Evolutionary conservation across 2,329 filamentous ascomycete species (phyloP).

Genomic region (Diaporthe sp.): DNA sequence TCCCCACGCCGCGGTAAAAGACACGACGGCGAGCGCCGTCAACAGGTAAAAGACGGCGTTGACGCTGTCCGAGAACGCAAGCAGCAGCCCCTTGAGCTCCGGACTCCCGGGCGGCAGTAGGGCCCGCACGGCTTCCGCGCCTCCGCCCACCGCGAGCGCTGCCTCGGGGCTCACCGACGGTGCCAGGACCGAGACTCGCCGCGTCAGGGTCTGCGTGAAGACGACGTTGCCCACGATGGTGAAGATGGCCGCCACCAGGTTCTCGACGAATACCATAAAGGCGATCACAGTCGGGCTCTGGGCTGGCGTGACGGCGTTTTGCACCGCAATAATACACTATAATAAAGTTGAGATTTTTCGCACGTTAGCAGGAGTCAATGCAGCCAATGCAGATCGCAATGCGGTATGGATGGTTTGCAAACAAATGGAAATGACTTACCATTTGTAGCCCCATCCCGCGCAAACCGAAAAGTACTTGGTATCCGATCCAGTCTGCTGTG

Average conservation of each 20-base stretch:
- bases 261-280: constrained; percentile 71
- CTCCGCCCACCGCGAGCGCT: constrained; percentile 12
- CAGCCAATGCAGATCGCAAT: neutral
- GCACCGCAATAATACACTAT: constrained; percentile 57
- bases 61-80: constrained; percentile 31
- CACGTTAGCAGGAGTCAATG: neutral
- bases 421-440: neutral
- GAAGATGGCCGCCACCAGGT: constrained; percentile 73
- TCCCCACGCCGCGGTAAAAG: constrained; percentile 2
- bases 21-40: neutral
- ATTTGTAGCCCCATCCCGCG: constrained; percentile 62
- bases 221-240: constrained; percentile 52
- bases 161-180: constrained; percentile 20
- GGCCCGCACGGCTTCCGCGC: neutral
- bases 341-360: constrained; percentile 6
- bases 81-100: constrained; percentile 19
- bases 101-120: constrained; percentile 13
- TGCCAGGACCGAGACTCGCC: neutral
- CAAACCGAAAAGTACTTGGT: constrained; percentile 64
- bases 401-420: too few species aligned
- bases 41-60: constrained; percentile 30
- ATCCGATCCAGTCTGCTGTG: constrained; percentile 68
- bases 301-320: constrained; percentile 61
- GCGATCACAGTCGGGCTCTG: constrained; percentile 64
- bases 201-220: constrained; percentile 7